Conservation (phyloP, 2,329 filamentous ascomycete species). For the Macrophomina tecta region DNA sequence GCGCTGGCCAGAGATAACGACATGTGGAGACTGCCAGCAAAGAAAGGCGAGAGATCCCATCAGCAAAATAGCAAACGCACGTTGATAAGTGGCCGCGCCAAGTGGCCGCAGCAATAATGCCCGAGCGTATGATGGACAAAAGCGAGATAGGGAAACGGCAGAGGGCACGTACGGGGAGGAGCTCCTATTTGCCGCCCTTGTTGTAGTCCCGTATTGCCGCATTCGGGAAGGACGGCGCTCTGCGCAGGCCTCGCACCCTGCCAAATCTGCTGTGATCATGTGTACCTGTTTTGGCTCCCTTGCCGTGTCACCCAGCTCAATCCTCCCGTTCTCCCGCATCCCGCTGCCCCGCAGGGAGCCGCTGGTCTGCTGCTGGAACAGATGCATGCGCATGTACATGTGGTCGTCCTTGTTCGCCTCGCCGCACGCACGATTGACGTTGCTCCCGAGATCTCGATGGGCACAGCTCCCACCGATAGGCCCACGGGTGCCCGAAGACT, state of each 20-base stretch:
- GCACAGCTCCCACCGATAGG: background rate
- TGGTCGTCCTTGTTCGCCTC: background rate
- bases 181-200: slow-evolving; percentile 10
- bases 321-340: background rate
- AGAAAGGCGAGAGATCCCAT: background rate
- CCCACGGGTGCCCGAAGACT: background rate
- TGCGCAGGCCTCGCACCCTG: slow-evolving; percentile 10
- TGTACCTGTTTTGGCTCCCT: slow-evolving; percentile 2
- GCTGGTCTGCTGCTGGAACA: background rate
- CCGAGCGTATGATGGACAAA: background rate
- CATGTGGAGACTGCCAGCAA: slow-evolving; percentile 1
- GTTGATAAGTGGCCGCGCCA: slow-evolving; percentile 6
- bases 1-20: slow-evolving; percentile 16
- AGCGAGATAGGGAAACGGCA: background rate
- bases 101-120: background rate
- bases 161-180: background rate
- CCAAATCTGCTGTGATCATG: slow-evolving; percentile 1
- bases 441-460: slow-evolving; percentile 1
- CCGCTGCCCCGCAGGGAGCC: background rate
- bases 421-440: background rate
- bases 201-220: slow-evolving; percentile 11
- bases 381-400: background rate
- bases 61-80: background rate
- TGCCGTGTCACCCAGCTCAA: background rate
- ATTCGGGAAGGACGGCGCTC: slow-evolving; percentile 14